phyloP scores from a whole-genome alignment of 768 basidiomycete species.

The Pleurotus cornucopiae region DNA sequence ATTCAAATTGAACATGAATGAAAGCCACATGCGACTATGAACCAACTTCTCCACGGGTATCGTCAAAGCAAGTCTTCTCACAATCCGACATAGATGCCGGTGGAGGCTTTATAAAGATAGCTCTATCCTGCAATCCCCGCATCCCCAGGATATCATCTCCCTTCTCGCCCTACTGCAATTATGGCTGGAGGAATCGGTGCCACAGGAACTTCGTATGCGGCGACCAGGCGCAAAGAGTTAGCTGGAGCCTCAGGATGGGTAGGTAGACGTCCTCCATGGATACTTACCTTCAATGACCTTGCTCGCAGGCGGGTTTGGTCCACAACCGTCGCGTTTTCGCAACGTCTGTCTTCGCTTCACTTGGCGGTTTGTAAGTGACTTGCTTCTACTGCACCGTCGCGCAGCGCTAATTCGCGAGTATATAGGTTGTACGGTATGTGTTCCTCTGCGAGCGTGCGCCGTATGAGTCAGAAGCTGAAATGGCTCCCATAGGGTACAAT shows the following conservation, averaged over 20 bases:
- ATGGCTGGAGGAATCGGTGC: conserved; percentile 1
- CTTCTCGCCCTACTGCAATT: not conserved
- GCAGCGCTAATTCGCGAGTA: not conserved
- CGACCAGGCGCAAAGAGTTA: conserved; percentile 47
- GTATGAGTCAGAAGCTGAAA: too few relatives aligned
- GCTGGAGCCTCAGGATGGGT: conserved; percentile 70
- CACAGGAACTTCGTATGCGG: conserved; percentile 22
- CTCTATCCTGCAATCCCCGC: conserved; percentile 1
- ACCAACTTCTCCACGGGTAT: too few relatives aligned
- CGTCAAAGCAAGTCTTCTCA: too few relatives aligned
- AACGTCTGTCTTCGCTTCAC: conserved; percentile 73
- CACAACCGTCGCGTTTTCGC: conserved; percentile 62
- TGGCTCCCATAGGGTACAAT: conserved; percentile 47
- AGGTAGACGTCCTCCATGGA: conserved; percentile 12
- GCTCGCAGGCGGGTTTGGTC: conserved; percentile 51
- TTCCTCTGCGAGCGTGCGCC: conserved; percentile 10
- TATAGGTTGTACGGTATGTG: conserved; percentile 56
- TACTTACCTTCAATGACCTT: not conserved
- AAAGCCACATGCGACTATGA: too few relatives aligned
- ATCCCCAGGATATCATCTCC: not conserved
- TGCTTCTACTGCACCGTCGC: not conserved
- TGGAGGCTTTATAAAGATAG: conserved; percentile 1
- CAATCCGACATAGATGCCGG: not conserved
- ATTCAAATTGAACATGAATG: too few relatives aligned
- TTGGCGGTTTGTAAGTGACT: conserved; percentile 64